Percentiles rank a stretch among this genome's conserved stretches.
phyloP scores from a whole-genome alignment of 306 rosid genomes.

The Dryas octopetala region DNA sequence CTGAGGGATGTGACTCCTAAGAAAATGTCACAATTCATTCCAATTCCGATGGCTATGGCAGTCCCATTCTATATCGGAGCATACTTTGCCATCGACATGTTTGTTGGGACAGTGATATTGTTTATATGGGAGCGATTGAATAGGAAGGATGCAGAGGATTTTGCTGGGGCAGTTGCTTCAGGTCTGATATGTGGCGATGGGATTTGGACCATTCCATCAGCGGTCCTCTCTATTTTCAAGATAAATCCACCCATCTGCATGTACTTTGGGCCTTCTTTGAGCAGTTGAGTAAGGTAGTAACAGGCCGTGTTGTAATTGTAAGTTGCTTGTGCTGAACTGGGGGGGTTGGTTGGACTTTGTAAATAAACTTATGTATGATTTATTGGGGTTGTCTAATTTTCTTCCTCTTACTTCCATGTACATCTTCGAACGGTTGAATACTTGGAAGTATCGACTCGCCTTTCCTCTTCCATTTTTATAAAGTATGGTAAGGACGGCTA shows the following conservation, averaged over 20 bases:
- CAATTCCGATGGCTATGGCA: constrained; percentile 98
- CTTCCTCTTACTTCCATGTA: not conserved
- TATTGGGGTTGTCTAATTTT: constrained; percentile 2
- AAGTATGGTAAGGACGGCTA: no score
- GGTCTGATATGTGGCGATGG: constrained; percentile 97
- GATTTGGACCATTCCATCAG: constrained; percentile 95
- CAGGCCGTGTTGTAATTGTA: not conserved
- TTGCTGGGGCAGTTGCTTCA: constrained; percentile 90
- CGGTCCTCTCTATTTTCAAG: constrained; percentile 77
- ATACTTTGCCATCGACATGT: constrained; percentile 87
- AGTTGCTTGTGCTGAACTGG: no score
- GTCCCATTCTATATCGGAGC: constrained; percentile 92
- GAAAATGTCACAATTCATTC: constrained; percentile 71
- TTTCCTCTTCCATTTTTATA: no score
- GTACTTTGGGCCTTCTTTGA: constrained; percentile 77
- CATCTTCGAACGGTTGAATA: not conserved
- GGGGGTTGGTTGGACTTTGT: constrained; percentile 21
- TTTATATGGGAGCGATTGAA: constrained; percentile 80
- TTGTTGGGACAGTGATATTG: constrained; percentile 77
- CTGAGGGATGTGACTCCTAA: constrained; percentile 63
- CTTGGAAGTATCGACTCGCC: not conserved
- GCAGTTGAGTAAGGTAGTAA: constrained; percentile 35
- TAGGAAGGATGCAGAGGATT: constrained; percentile 74
- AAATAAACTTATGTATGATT: constrained; percentile 24
- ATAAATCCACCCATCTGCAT: constrained; percentile 89